Conservation (phyloP, 768 basidiomycete genomes). For the Clathrus columnatus region DNA sequence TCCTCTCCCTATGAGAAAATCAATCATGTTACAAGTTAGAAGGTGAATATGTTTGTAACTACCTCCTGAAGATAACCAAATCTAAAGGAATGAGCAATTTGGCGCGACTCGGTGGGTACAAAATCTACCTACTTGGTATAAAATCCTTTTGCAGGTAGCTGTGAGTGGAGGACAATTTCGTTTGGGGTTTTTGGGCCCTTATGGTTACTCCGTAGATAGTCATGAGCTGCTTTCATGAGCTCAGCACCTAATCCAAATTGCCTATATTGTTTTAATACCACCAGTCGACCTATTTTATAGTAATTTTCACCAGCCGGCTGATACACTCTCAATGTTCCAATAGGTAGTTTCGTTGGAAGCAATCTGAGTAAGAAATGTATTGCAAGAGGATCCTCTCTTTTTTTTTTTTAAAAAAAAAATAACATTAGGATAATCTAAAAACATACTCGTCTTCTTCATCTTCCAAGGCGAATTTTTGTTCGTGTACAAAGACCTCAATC, state of each 20-base stretch:
- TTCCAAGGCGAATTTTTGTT: conserved; percentile 67
- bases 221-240: conserved; percentile 56
- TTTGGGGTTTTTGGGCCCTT: conserved; percentile 18
- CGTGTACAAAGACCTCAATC: conserved; percentile 50
- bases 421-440: conserved; percentile 15
- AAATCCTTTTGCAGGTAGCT: conserved; percentile 61
- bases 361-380: conserved; percentile 69
- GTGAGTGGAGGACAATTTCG: conserved; percentile 57
- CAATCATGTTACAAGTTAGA: conserved; percentile 9
- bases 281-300: conserved; percentile 70
- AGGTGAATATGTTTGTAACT: conserved; percentile 16
- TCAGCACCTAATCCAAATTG: conserved; percentile 52
- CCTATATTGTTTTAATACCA: conserved; percentile 59
- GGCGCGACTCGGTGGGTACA: neutral
- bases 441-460: conserved; percentile 66
- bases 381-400: conserved; percentile 52
- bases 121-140: conserved; percentile 59
- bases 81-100: conserved; percentile 13
- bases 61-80: conserved; percentile 41
- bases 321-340: conserved; percentile 59
- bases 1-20: conserved; percentile 45
- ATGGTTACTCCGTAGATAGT: conserved; percentile 43
- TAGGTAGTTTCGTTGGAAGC: conserved; percentile 46
- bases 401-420: neutral
- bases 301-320: conserved; percentile 21